Base-by-base conservation (phyloP, 352 stramenopile species). In the Elongisporangium undulatum region DNA sequence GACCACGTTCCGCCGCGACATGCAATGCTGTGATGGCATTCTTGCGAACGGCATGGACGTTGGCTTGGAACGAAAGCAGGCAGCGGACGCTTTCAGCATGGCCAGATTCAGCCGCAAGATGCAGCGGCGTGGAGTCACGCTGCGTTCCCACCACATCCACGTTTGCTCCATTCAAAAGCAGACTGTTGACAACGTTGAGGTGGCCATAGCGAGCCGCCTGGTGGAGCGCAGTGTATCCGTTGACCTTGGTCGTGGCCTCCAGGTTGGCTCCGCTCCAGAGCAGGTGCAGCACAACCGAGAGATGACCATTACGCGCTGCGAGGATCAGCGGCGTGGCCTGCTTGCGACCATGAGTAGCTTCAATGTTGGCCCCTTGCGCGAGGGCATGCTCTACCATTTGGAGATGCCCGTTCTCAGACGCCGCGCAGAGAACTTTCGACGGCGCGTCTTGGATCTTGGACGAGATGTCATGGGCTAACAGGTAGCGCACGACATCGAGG, bases 311-410 rank as follows among this genome's bases (percentile, higher is more conserved):
- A 49, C 75, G 67, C 49, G 75, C 67, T 6, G 75, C 75, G 19
- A 85, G 72, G n/a, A 85, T 67, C 20, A 85, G 62, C 53, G 75
- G 66, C 13, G 75, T 79, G 6, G 67, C 63, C 61, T 71, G 59
- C 49, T 75, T 79, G 41, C 65, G 75, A 3, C 56, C 68, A 34
- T 63, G 61, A 20, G 71, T 49, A 13, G 66, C 60, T 56, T 85
- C 69, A 45, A 82, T 68, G 29, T 71, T 41, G 16, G 75, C 75
- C 10, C 71, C 71, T 45, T 74, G 68, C 49, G 70, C 69, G 20
- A 85, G 58, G 10, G 72, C 70, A 49, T 80, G 75, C 58, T 85
- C 75, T 2, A 71, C 75, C 63, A 85, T 77, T 61, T 85, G 72
- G 51, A 85, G 55, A 34, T 79, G 75, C 15, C 75, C 75, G 45